These are phyloP conservation scores for Piper betle DNA, from an alignment of 164 flowering plant genomes.

Conservation along the genomic window DNA sequence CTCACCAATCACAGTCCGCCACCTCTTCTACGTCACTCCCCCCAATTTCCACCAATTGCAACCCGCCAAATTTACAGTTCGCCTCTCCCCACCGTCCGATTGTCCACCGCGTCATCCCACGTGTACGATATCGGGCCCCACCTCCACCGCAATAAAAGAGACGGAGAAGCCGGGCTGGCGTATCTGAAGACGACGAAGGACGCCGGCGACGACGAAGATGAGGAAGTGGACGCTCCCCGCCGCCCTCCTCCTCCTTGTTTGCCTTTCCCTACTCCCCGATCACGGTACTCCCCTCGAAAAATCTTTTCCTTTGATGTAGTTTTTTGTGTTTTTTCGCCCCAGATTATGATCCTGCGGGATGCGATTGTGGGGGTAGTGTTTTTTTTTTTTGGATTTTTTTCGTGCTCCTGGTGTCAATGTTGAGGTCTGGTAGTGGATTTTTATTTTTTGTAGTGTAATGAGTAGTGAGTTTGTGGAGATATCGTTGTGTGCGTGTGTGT, in stretches of 20 bases:
- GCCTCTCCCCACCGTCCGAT: constrained; percentile 19
- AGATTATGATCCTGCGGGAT: no score
- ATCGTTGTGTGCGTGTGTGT: neutral
- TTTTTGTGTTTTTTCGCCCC: neutral
- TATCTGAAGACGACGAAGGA: neutral
- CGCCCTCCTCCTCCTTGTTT: constrained; percentile 50
- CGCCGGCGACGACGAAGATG: constrained; percentile 18
- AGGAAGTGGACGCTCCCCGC: constrained; percentile 84
- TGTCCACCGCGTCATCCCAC: constrained; percentile 26
- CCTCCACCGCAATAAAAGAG: neutral
- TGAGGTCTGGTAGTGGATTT: no score
- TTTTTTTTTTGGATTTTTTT: no score
- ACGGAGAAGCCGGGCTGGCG: neutral
- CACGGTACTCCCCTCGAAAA: constrained; percentile 37
- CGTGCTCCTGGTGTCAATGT: no score
- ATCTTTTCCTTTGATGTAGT: neutral
- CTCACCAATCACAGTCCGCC: neutral
- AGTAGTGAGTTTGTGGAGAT: neutral
- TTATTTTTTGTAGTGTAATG: no score
- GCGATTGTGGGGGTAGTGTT: neutral
- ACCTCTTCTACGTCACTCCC: constrained; percentile 27
- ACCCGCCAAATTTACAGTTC: constrained; percentile 12
- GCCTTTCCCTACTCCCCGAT: constrained; percentile 65
- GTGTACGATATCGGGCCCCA: neutral
- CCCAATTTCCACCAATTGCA: neutral